Evolutionary conservation across 1,284 basidiomycete species (phyloP), one percentile per base, ranked within the genome.

Genomic region (Ceratobasidium sp.): DNA sequence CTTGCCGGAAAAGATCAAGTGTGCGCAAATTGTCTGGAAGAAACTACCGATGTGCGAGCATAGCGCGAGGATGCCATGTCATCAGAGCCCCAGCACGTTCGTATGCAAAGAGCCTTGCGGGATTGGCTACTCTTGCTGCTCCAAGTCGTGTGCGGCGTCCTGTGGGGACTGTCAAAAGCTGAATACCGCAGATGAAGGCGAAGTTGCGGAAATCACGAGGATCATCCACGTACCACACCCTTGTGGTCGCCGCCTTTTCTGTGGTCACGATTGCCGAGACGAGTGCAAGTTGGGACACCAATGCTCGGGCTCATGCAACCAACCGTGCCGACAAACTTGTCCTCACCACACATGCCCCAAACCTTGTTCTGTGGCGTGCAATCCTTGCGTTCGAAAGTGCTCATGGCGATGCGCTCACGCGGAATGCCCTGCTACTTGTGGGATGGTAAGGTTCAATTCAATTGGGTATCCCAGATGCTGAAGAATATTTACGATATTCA

Each of bases 401-500:
- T 84, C 84, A 4, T 92, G 91, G 89, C 80, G 65, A 8, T 93
- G 92, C 80, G 78, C 84, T 5, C 90, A 92, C 78, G 80, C 86
- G 34, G 64, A 75, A 0, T 93, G 92, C 77, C 88, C 88, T 1
- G 86, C 92, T n/a, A 88, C 90, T 0, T 94, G 92, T 79, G 91
- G 90, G 15, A 90, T 90, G 22, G 91, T 92, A 76, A 84, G 89
- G 85, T 40, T 29, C 25, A 37, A 44, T 15, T 56, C 43, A n/a
- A 46, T 13, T 11, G 8, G 57, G 32, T 19, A 43, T 7, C 32
- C 13, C 32, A 19, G 54, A 61, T 6, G 46, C 22, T n/a, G 43
- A 46, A 77, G 76, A 13, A 69, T 43, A 9, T 56, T 11, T 17
- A 40, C 62, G 32, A 59, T 15, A 11, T 56, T 69, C 76, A 93